Evolutionary conservation across 352 stramenopile genomes (phyloP).

Genomic region (Phytophthora nicotianae): DNA sequence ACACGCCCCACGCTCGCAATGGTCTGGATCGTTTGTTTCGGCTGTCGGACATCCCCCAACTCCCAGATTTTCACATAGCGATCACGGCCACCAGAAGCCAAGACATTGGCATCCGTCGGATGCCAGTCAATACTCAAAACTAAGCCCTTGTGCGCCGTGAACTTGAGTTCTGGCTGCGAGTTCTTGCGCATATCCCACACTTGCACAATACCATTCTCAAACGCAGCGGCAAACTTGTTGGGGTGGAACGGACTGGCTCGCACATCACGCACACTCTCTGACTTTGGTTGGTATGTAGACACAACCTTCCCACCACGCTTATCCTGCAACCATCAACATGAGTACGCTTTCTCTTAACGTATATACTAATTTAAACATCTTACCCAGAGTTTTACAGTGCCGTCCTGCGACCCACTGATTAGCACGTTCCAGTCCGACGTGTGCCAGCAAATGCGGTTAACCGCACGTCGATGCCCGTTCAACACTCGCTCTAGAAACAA

Average conservation of each 20-base stretch:
- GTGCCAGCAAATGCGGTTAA: constrained; percentile 92
- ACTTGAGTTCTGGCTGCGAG: constrained; percentile 79
- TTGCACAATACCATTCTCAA: constrained; percentile 88
- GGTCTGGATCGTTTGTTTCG: constrained; percentile 84
- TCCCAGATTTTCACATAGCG: constrained; percentile 91
- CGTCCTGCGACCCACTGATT: constrained; percentile 87
- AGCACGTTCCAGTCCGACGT: constrained; percentile 79
- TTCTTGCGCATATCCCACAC: constrained; percentile 90
- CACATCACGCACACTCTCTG: constrained; percentile 85
- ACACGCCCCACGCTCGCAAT: constrained; percentile 87
- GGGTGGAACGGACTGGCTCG: constrained; percentile 75
- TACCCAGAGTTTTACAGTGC: constrained; percentile 90
- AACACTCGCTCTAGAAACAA: constrained; percentile 66
- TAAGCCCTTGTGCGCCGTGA: constrained; percentile 86
- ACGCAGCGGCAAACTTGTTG: constrained; percentile 81
- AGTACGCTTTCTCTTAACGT: too few relatives aligned
- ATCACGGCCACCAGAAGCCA: constrained; percentile 84
- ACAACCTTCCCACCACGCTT: constrained; percentile 72
- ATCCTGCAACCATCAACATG: constrained; percentile 46
- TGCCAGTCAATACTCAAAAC: constrained; percentile 89
- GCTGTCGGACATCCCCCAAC: constrained; percentile 68
- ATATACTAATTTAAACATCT: too few relatives aligned
- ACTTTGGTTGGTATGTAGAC: constrained; percentile 85
- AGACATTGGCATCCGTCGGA: constrained; percentile 59
- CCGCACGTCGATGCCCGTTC: constrained; percentile 79